Conservation (phyloP, 192 early-diverging fungal genomes). For the Glomus cerebriforme region DNA sequence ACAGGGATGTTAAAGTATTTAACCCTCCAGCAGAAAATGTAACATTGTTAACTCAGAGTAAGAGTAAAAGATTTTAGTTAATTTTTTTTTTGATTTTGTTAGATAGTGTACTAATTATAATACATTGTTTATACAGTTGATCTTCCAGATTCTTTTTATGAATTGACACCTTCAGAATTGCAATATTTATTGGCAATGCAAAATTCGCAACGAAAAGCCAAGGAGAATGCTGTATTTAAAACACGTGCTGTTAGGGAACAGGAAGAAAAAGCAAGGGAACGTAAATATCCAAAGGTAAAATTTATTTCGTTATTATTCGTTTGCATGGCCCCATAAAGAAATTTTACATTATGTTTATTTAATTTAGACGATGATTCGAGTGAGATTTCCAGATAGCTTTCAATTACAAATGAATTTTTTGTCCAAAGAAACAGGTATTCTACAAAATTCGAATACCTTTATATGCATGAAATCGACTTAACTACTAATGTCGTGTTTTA, state of each 20-base stretch:
- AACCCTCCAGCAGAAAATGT: conserved; percentile 48
- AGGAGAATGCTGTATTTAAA: conserved; percentile 76
- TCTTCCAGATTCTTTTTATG: conserved; percentile 88
- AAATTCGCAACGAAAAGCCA: conserved; percentile 49
- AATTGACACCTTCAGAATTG: conserved; percentile 70
- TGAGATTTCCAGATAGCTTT: conserved; percentile 80
- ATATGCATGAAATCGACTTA: background rate
- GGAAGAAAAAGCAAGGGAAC: conserved; percentile 59
- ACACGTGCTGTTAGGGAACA: conserved; percentile 76
- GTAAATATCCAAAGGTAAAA: conserved; percentile 70
- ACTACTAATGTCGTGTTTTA: background rate
- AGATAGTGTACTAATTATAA: background rate
- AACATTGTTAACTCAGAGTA: conserved; percentile 44
- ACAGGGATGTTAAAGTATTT: conserved; percentile 55
- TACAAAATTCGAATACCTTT: conserved; percentile 13
- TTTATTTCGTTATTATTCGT: too few species aligned
- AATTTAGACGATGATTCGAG: conserved; percentile 63
- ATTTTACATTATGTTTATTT: background rate
- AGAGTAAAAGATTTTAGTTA: background rate
- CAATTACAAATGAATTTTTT: conserved; percentile 77
- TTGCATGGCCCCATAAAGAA: background rate
- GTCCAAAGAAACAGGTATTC: conserved; percentile 61
- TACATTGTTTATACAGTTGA: conserved; percentile 56
- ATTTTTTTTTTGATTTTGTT: background rate
- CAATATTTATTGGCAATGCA: conserved; percentile 63